These are phyloP conservation scores for Paramecium biaurelia DNA, from an alignment of 73 alveolate species.

Conservation along the genomic window DNA sequence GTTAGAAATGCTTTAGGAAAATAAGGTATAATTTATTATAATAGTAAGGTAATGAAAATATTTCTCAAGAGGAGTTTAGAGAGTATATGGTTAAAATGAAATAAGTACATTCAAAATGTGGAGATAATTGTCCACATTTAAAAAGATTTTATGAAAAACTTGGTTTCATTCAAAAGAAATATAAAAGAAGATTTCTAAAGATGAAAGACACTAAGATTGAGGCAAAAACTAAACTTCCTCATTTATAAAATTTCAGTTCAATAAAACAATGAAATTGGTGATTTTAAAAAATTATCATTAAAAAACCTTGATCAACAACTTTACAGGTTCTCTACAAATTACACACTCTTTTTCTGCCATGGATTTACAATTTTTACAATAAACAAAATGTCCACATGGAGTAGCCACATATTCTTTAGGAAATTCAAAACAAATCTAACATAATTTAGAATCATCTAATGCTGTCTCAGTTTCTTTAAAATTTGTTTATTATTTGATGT, in stretches of 20 bases:
- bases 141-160: conserved; percentile 62
- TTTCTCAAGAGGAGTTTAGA: conserved; percentile 44
- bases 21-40: not conserved
- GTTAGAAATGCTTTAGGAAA: conserved; percentile 48
- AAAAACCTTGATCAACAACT: not conserved
- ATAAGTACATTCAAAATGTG: conserved; percentile 61
- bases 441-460: not conserved
- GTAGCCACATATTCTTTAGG: not conserved
- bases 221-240: conserved; percentile 50
- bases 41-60: conserved; percentile 44
- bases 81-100: conserved; percentile 58
- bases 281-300: not conserved
- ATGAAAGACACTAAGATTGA: conserved; percentile 63
- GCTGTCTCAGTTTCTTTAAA: not conserved
- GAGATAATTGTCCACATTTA: conserved; percentile 64
- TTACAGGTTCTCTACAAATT: not conserved
- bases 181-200: conserved; percentile 61
- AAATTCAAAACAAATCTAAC: conserved; percentile 3
- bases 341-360: not conserved
- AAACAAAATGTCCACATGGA: conserved; percentile 41
- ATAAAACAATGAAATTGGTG: not conserved
- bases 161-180: conserved; percentile 62
- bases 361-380: not conserved
- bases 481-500: not conserved
- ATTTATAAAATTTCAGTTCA: conserved; percentile 21